Conservation (phyloP, 2,329 filamentous ascomycete species). For the Aspergillus sp. region DNA sequence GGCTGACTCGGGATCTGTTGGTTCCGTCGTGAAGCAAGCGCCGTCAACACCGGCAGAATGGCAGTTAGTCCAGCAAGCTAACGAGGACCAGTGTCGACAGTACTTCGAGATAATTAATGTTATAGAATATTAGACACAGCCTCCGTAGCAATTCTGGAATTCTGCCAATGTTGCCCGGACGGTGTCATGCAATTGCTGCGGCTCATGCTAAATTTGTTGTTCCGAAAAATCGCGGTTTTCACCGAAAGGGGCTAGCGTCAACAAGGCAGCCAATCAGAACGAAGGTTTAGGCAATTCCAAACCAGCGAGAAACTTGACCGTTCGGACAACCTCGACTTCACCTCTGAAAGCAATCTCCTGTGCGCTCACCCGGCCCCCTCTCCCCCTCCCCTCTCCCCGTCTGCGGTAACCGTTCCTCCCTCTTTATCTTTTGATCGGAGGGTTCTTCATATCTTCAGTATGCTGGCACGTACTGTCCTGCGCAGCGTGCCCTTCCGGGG, state of each 20-base stretch:
- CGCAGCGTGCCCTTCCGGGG: slow-evolving; percentile 84
- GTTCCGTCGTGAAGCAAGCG: not conserved
- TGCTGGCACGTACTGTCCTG: slow-evolving; percentile 92
- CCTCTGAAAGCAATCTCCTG: slow-evolving; percentile 33
- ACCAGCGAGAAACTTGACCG: slow-evolving; percentile 35
- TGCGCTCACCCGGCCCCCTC: slow-evolving; percentile 25
- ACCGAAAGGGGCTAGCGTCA: slow-evolving; percentile 32
- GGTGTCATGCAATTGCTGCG: slow-evolving; percentile 1
- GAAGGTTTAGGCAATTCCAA: slow-evolving; percentile 38
- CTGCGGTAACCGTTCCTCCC: slow-evolving; percentile 33
- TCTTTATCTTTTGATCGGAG: slow-evolving; percentile 35
- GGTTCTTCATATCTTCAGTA: slow-evolving; percentile 54
- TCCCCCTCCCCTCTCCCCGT: slow-evolving; percentile 27
- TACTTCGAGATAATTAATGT: not conserved
- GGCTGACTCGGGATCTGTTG: not conserved
- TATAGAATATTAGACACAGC: not conserved
- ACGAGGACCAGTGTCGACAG: not conserved
- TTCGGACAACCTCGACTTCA: slow-evolving; percentile 38
- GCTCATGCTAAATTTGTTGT: slow-evolving; percentile 21
- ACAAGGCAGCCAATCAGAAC: slow-evolving; percentile 34
- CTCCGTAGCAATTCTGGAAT: not conserved
- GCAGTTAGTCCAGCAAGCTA: not conserved
- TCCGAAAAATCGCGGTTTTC: slow-evolving; percentile 40
- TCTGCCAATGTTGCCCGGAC: not conserved
- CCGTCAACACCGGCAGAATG: not conserved